Evolutionary conservation across 306 rosid genomes (phyloP), one percentile per base, ranked within the genome.

Genomic region (Cercis canadensis): DNA sequence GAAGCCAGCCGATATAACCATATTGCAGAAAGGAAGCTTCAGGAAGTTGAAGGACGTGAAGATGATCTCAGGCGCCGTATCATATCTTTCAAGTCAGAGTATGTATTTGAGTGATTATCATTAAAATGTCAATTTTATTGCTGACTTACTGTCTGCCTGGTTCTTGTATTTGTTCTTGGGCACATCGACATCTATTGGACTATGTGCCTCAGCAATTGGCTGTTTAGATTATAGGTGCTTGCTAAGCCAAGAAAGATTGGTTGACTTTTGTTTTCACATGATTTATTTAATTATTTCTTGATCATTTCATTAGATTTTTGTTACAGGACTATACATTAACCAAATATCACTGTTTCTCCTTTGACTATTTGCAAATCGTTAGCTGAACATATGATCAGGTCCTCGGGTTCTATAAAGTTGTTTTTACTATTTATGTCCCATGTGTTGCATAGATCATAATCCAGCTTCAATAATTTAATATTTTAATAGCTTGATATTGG

Each of bases 21-120:
- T 73, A 62, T 84, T 14, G 90, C 99, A 18, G 97, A 95, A 80
- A 87, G 99, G 73, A 91, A 91, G 78, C 82, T 95, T 69, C 92
- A 72, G 59, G 97, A 95, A 80, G 86, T 91, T 69, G 96, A 91
- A 82, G 91, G 90, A 60, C 96, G 96, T 46, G 99, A 91, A 83
- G 97, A 95, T 85, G 95, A 87, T 68, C 96, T 95, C 47, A 85
- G 91, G 72, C 85, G 90, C 74, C 88, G 75, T 62, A 82, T 87
- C 66, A 61, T 74, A 14, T 80, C 95, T 16, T 95, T 89, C 85
- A 91, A 95, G 79, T 82, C 82, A 5, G 90, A 95, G 99, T 95
- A 91, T 34, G 96, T 72, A 39, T 33, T 58, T 32, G 61, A 31
- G 7, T 64, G 33, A 50, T 52, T 18, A 46, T 49, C 21, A 47